A percentile compares a stretch with the other conserved stretches of the same genome.
Evolutionary conservation across 768 basidiomycete genomes (phyloP).

Genomic region (Agrocybe chaxingu): DNA sequence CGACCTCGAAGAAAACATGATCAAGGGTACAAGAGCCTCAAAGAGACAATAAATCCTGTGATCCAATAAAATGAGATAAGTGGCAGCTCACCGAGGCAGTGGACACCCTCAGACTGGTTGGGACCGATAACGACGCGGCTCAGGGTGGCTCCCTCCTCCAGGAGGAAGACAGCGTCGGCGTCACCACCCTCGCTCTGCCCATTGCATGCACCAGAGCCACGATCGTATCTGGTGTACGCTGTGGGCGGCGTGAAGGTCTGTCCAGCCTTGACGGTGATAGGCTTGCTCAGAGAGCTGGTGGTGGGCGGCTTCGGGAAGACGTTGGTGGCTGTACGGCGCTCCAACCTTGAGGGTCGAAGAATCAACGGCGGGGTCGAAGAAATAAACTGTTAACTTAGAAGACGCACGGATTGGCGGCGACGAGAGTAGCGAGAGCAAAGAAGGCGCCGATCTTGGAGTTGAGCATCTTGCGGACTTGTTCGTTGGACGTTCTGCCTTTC

Average conservation of each 20-base stretch:
- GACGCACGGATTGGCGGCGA: slow-evolving; percentile 17
- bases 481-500: no score
- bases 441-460: not conserved
- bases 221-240: slow-evolving; percentile 34
- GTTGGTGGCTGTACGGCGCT: slow-evolving; percentile 32
- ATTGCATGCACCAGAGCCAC: slow-evolving; percentile 35
- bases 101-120: slow-evolving; percentile 39
- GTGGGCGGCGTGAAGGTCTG: slow-evolving; percentile 31
- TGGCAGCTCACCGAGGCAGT: slow-evolving; percentile 29
- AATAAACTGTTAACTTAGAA: no score
- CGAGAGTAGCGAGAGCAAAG: slow-evolving; percentile 11
- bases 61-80: not conserved
- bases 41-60: not conserved
- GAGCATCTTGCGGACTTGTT: no score
- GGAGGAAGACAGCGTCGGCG: slow-evolving; percentile 36
- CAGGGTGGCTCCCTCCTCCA: slow-evolving; percentile 36
- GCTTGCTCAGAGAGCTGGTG: slow-evolving; percentile 29
- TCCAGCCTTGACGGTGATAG: slow-evolving; percentile 30
- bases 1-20: slow-evolving; percentile 29
- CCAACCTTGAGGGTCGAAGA: slow-evolving; percentile 12
- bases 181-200: slow-evolving; percentile 37
- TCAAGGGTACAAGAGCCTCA: slow-evolving; percentile 27
- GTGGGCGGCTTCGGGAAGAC: slow-evolving; percentile 31
- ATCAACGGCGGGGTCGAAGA: not conserved
- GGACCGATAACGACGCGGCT: slow-evolving; percentile 37